Percentiles rank a stretch among this genome's conserved stretches.
Evolutionary conservation across 371 early-diverging fungal species (phyloP).

Genomic region (Saksenaea vasiformis): DNA sequence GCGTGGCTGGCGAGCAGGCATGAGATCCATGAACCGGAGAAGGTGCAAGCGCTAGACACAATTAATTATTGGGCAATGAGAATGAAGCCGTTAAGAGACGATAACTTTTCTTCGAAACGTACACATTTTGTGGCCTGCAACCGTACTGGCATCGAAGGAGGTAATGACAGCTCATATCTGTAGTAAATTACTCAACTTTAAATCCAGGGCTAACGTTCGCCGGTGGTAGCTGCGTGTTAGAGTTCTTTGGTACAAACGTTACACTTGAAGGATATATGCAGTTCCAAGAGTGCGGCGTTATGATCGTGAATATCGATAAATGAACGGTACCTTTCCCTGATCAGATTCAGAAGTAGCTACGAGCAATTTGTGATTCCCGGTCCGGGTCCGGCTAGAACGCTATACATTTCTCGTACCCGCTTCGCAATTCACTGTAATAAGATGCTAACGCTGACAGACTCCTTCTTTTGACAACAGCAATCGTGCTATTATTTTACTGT

Average conservation of each 20-base stretch:
- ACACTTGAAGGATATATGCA: conserved; percentile 34
- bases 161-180: neutral
- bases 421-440: too few relatives aligned
- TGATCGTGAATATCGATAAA: conserved; percentile 36
- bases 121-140: conserved; percentile 61
- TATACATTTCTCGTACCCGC: too few relatives aligned
- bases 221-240: conserved; percentile 56
- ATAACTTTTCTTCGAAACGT: neutral
- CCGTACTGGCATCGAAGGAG: conserved; percentile 67
- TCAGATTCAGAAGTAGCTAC: too few relatives aligned
- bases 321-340: too few relatives aligned
- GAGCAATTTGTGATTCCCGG: too few relatives aligned
- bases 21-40: neutral
- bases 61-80: conserved; percentile 67
- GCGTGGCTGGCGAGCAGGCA: conserved; percentile 63
- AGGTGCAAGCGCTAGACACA: conserved; percentile 23
- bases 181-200: neutral
- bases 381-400: too few relatives aligned
- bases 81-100: conserved; percentile 43
- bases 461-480: too few relatives aligned
- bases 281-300: conserved; percentile 33
- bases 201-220: conserved; percentile 44
- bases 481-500: too few relatives aligned
- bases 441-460: too few relatives aligned
- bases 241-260: conserved; percentile 27